Evolutionary conservation across 1,284 basidiomycete genomes (phyloP).

Genomic region (Ceratorhiza oryzae-sativae): DNA sequence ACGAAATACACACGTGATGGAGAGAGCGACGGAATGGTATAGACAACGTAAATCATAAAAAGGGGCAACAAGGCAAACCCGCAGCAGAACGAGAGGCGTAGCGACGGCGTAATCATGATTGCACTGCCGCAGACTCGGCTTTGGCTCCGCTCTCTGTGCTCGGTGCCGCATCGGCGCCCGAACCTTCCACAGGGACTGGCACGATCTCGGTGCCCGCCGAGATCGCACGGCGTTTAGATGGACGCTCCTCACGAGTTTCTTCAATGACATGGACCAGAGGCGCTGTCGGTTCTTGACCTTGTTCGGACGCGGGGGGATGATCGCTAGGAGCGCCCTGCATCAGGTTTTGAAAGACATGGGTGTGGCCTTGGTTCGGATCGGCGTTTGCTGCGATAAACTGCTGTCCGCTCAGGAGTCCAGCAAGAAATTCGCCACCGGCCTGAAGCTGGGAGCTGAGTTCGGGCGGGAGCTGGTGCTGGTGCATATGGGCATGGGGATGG

Average conservation of each 20-base stretch:
- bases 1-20: conserved; percentile 7
- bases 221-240: conserved; percentile 17
- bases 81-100: not conserved
- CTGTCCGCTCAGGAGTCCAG: conserved; percentile 27
- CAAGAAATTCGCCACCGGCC: conserved; percentile 20
- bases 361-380: conserved; percentile 13
- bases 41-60: conserved; percentile 2
- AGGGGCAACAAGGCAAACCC: conserved; percentile 11
- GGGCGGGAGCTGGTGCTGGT: conserved; percentile 27
- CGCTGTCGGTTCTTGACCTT: not conserved
- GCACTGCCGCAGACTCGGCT: conserved; percentile 1
- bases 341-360: conserved; percentile 4
- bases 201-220: conserved; percentile 30
- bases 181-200: conserved; percentile 11
- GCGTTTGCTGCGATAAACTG: conserved; percentile 25
- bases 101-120: conserved; percentile 1
- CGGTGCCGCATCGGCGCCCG: not conserved
- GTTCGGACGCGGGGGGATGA: conserved; percentile 8
- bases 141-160: conserved; percentile 9
- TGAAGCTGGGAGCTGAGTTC: conserved; percentile 33
- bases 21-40: conserved; percentile 12
- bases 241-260: not conserved
- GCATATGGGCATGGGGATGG: not conserved
- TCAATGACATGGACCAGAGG: not conserved
- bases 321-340: conserved; percentile 7